phyloP scores from a whole-genome alignment of 208 protist genomes.

The Wallacemonas sp. region DNA sequence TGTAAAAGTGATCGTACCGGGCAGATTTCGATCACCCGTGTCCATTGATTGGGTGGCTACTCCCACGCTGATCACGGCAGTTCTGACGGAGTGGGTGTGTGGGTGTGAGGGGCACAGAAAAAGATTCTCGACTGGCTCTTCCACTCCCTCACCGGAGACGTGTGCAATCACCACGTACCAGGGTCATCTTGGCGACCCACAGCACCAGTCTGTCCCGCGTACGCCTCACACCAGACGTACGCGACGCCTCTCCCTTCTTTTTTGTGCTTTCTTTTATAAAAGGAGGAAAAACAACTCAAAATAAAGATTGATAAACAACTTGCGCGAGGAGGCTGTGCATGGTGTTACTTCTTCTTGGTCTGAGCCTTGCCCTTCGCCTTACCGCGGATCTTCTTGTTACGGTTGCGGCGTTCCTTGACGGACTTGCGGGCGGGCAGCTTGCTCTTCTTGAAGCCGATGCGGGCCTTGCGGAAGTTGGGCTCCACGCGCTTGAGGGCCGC shows the following conservation, averaged over 20 bases:
- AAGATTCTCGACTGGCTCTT: too few species aligned
- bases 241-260: conserved; percentile 3
- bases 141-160: too few species aligned
- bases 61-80: too few species aligned
- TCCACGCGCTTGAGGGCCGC: conserved; percentile 95
- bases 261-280: conserved; percentile 18
- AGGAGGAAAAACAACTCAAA: conserved; percentile 5
- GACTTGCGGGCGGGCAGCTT: conserved; percentile 95
- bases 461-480: conserved; percentile 97
- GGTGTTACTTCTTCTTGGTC: conserved; percentile 94
- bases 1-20: background rate
- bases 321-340: too few species aligned
- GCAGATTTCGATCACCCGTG: background rate
- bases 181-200: too few species aligned
- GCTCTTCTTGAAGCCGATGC: conserved; percentile 92
- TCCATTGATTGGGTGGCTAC: background rate
- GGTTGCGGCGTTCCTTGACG: conserved; percentile 99
- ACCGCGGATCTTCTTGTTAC: conserved; percentile 97
- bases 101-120: too few species aligned
- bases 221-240: too few species aligned
- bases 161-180: too few species aligned
- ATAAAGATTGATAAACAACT: conserved; percentile 13
- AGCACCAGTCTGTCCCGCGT: too few species aligned
- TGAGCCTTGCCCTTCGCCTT: conserved; percentile 94
- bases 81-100: too few species aligned